Evolutionary conservation across 495 filamentous ascomycete species (phyloP).

Genomic region (Monascus purpureus): DNA sequence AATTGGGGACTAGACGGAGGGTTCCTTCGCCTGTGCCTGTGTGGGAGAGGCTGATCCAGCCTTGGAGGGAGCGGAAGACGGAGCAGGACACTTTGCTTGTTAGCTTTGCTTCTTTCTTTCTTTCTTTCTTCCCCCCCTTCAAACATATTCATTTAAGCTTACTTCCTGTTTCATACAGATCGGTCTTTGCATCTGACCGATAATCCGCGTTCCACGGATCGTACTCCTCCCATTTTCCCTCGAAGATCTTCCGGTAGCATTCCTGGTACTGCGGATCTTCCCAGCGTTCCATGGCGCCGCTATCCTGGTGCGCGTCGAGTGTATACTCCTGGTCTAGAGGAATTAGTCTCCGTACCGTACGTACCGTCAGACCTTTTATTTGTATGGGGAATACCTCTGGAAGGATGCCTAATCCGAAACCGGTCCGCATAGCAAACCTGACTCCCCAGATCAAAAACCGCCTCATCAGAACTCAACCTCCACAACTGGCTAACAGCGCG

Average conservation of each 20-base stretch:
- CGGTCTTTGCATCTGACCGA: conserved; percentile 1
- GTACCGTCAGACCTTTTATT: neutral
- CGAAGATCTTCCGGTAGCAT: conserved; percentile 2
- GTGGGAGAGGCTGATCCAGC: conserved; percentile 4
- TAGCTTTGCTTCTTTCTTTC: too few relatives aligned
- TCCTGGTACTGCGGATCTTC: conserved; percentile 2
- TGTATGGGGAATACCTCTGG: neutral
- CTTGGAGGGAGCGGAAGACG: conserved; percentile 1
- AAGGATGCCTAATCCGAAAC: too few relatives aligned
- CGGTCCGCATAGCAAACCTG: too few relatives aligned
- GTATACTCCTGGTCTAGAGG: neutral
- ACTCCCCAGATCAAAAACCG: too few relatives aligned
- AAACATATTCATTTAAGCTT: too few relatives aligned
- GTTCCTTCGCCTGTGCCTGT: conserved; percentile 1
- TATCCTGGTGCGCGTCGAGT: conserved; percentile 3
- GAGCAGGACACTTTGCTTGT: too few relatives aligned
- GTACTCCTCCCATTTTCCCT: conserved; percentile 4
- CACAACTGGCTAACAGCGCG: too few relatives aligned
- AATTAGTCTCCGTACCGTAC: neutral
- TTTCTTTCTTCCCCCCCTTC: too few relatives aligned
- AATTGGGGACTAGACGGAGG: conserved; percentile 1
- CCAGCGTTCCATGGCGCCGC: conserved; percentile 4
- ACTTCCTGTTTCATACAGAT: conserved; percentile 3
- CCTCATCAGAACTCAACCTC: too few relatives aligned
- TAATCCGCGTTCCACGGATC: conserved; percentile 1